Evolutionary conservation across 2,329 filamentous ascomycete species (phyloP).

Genomic region (Cryphonectria nitschkei): DNA sequence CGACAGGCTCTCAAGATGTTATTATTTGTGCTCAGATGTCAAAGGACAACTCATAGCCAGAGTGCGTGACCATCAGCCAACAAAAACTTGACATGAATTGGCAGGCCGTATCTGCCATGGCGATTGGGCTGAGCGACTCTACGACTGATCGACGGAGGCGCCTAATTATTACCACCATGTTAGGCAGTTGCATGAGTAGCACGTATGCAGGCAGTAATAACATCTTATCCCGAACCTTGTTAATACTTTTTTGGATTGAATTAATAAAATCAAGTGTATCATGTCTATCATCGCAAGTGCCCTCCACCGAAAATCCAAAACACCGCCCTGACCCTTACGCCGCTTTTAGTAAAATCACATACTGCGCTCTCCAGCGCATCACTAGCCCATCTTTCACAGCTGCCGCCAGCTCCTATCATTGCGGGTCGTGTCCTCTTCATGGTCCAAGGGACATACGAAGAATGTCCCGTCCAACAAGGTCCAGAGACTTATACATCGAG

Average conservation of each 20-base stretch:
- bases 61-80: slow-evolving; percentile 55
- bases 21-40: background rate
- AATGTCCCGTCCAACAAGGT: background rate
- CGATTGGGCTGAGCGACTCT: slow-evolving; percentile 13
- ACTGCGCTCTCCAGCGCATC: background rate
- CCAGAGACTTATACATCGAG: background rate
- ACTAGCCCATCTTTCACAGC: background rate
- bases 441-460: background rate
- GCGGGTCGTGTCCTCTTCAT: background rate
- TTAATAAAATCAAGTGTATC: background rate
- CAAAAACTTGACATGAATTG: slow-evolving; percentile 57
- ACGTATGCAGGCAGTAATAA: no score
- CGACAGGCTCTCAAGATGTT: background rate
- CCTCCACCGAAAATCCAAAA: background rate
- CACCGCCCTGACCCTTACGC: background rate
- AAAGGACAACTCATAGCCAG: background rate
- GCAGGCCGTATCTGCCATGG: slow-evolving; percentile 49
- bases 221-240: no score
- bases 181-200: no score
- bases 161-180: background rate
- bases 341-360: background rate
- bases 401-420: background rate
- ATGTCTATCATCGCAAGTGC: background rate
- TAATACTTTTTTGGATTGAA: no score
- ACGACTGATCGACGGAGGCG: slow-evolving; percentile 1